A percentile compares a stretch with the other conserved stretches of the same genome.
Evolutionary conservation across 176 grass and related monocot genomes (phyloP).

Genomic region (Carex myosuroides): DNA sequence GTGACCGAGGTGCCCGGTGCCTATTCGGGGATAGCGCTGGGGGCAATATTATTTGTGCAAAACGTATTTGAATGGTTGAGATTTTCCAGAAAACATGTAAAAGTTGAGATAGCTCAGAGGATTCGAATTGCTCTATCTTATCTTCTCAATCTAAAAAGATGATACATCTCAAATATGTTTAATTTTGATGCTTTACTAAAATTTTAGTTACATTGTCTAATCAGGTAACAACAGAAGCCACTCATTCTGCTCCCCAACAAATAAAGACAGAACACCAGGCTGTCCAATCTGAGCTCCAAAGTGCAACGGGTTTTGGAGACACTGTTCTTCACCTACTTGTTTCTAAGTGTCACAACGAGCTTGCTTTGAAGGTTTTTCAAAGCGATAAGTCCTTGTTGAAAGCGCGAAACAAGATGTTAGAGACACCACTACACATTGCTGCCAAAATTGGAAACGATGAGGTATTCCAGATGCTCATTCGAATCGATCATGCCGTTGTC

Average conservation of each 20-base stretch:
- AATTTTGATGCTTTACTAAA: background rate
- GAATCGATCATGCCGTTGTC: background rate
- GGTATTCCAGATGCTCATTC: background rate
- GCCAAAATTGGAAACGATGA: background rate
- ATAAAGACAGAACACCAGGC: background rate
- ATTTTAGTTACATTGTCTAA: background rate
- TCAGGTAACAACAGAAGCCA: background rate
- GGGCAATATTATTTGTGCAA: too few relatives aligned
- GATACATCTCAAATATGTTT: background rate
- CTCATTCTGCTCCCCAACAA: background rate
- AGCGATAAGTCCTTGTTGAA: background rate
- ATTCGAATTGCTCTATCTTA: background rate
- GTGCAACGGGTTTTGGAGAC: background rate
- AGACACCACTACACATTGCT: background rate
- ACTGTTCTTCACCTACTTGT: background rate
- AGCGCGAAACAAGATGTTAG: background rate
- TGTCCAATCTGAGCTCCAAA: background rate
- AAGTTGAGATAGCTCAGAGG: background rate
- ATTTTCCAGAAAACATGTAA: too few relatives aligned
- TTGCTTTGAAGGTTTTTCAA: background rate
- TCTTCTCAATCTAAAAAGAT: background rate
- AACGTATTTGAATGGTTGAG: too few relatives aligned
- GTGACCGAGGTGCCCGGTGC: too few relatives aligned
- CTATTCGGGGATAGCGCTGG: too few relatives aligned
- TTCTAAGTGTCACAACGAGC: background rate